phyloP scores from a whole-genome alignment of 495 filamentous ascomycete species.

The Physcia stellaris region DNA sequence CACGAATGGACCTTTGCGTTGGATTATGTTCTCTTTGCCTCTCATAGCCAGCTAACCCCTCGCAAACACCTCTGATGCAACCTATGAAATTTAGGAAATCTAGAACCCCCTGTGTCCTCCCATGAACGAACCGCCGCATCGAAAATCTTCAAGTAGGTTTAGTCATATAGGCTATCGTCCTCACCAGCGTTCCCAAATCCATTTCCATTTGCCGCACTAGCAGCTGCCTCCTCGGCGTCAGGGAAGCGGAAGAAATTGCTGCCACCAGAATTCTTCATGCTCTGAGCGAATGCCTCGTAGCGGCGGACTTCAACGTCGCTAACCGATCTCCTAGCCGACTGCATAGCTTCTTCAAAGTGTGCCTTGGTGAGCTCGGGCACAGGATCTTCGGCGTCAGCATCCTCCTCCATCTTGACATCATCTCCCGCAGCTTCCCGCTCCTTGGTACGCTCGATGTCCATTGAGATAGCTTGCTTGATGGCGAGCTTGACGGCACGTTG shows the following conservation, averaged over 20 bases:
- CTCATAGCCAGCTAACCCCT: too few relatives aligned
- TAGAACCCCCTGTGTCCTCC: background rate
- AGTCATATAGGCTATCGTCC: slow-evolving; percentile 76
- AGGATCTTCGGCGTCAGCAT: slow-evolving; percentile 71
- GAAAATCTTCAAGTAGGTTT: too few relatives aligned
- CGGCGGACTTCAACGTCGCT: slow-evolving; percentile 92
- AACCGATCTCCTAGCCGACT: slow-evolving; percentile 80
- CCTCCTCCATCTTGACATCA: slow-evolving; percentile 66
- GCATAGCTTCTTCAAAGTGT: slow-evolving; percentile 99
- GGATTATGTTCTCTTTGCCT: too few relatives aligned
- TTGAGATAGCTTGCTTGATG: slow-evolving; percentile 90
- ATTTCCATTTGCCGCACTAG: slow-evolving; percentile 36
- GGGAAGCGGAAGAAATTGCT: slow-evolving; percentile 98
- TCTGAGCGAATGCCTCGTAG: slow-evolving; percentile 97
- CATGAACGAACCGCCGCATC: background rate
- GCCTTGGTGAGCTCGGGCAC: slow-evolving; percentile 92
- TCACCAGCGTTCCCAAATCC: slow-evolving; percentile 73
- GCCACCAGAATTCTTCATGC: slow-evolving; percentile 92
- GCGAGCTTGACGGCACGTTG: slow-evolving; percentile 98
- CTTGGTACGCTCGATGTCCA: slow-evolving; percentile 80
- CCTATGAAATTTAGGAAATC: too few relatives aligned
- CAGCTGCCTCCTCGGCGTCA: slow-evolving; percentile 46
- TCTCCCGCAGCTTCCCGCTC: slow-evolving; percentile 76
- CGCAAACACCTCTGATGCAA: too few relatives aligned
- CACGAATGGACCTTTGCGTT: too few relatives aligned